Percentiles rank a stretch among this genome's conserved stretches.
Evolutionary conservation across 1,284 basidiomycete genomes (phyloP).

Genomic region (Cryptococcus sp.): DNA sequence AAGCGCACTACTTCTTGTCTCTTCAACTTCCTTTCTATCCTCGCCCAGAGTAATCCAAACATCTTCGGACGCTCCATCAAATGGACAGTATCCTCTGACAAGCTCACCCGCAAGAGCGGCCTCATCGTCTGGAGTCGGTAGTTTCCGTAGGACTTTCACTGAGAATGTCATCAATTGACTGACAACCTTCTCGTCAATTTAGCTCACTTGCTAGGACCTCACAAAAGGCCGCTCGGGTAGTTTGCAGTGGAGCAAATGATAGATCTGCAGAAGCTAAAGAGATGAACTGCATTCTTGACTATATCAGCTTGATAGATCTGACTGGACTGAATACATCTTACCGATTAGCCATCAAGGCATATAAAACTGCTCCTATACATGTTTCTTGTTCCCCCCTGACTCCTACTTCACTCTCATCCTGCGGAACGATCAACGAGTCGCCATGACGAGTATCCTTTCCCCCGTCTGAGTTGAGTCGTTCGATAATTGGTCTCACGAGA

Average conservation of each 20-base stretch:
- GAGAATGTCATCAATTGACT: not conserved
- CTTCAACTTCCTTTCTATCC: constrained; percentile 55
- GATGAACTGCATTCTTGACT: constrained; percentile 45
- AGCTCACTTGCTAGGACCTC: constrained; percentile 65
- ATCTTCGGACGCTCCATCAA: constrained; percentile 67
- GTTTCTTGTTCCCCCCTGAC: not conserved
- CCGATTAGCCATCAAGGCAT: constrained; percentile 43
- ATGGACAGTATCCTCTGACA: constrained; percentile 71
- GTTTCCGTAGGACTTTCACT: constrained; percentile 71
- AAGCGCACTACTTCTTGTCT: constrained; percentile 64
- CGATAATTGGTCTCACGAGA: constrained; percentile 70
- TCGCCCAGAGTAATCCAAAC: constrained; percentile 62
- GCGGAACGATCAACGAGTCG: constrained; percentile 24
- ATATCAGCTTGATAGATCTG: constrained; percentile 48
- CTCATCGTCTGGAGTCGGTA: constrained; percentile 56
- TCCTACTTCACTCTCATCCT: not conserved
- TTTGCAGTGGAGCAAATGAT: constrained; percentile 67
- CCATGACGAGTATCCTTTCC: not conserved
- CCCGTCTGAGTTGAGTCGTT: constrained; percentile 59
- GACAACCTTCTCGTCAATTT: not conserved
- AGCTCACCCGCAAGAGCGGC: constrained; percentile 69
- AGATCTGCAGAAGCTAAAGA: constrained; percentile 58
- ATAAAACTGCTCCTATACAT: constrained; percentile 12
- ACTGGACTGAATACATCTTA: constrained; percentile 9
- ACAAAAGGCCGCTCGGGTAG: constrained; percentile 67